These are phyloP conservation scores for Rhexocercosporidium sp. DNA, from an alignment of 2,329 filamentous ascomycete genomes.

Conservation along the genomic window DNA sequence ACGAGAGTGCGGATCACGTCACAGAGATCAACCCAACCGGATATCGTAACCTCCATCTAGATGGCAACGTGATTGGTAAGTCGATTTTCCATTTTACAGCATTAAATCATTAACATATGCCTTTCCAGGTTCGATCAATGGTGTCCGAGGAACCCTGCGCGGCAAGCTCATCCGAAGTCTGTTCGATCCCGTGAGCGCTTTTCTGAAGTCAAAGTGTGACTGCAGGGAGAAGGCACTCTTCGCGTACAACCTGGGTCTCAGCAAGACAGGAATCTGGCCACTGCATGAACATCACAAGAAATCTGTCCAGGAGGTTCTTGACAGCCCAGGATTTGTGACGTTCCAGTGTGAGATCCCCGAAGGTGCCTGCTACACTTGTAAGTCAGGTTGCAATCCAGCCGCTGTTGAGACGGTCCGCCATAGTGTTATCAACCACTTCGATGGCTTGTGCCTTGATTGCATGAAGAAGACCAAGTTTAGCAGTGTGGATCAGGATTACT, in stretches of 20 bases:
- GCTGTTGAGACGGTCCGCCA: neutral
- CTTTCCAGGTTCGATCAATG: too few relatives aligned
- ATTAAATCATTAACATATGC: too few relatives aligned
- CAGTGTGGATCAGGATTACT: neutral
- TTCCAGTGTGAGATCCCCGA: slow-evolving; percentile 11
- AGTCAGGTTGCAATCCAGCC: neutral
- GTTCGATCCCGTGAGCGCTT: neutral
- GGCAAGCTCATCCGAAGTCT: slow-evolving; percentile 19
- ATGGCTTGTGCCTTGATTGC: slow-evolving; percentile 31
- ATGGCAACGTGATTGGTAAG: slow-evolving; percentile 17
- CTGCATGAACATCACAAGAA: slow-evolving; percentile 11
- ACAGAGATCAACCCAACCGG: neutral
- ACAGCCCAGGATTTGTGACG: neutral
- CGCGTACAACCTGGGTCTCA: slow-evolving; percentile 12
- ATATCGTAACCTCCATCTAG: neutral
- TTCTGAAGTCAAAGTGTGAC: slow-evolving; percentile 9
- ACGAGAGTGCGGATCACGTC: slow-evolving; percentile 10
- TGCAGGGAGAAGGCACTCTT: slow-evolving; percentile 17
- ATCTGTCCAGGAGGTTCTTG: slow-evolving; percentile 5
- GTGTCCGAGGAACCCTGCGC: slow-evolving; percentile 17
- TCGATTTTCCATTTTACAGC: neutral
- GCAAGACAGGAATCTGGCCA: slow-evolving; percentile 24
- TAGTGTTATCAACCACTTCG: slow-evolving; percentile 6
- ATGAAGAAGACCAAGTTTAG: slow-evolving; percentile 7
- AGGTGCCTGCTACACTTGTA: slow-evolving; percentile 9